Base-by-base conservation (phyloP, 306 rosid genomes). In the Acacia crassicarpa region DNA sequence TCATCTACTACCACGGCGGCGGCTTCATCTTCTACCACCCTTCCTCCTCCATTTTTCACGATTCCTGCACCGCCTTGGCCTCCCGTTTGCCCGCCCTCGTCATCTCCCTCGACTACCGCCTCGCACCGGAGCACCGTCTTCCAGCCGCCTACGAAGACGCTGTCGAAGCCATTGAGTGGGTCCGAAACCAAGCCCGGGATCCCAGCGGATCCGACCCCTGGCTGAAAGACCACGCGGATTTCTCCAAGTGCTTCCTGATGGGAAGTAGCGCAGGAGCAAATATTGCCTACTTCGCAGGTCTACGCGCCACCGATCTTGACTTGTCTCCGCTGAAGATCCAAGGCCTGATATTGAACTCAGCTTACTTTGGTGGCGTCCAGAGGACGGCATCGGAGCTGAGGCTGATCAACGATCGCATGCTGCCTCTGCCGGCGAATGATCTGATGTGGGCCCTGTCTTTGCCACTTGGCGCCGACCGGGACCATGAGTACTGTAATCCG, bases 71-170 rank as follows among this genome's bases (percentile, higher is more conserved):
- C 54, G 4, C 66, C 61, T 5, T 94, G 13, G 83, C 93, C 0
- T 20, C 80, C 7, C 17, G 43, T 1, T 1, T 83, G 77, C 85
- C 56, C 2, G 92, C 91, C 2, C 3, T 89, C 4, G 2, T 94
- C 59, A 40, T 87, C 54, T 91, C 98, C 63, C 79, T 94, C 20
- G 94, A 91, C 63, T 92, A 90, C 84, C 97, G 97, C 76, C 92
- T 92, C 79, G 74, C 92, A 0, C 97, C 98, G 17, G 97, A 94
- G 8, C 89, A 94, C 80, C 97, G 94, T 11, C 98, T 94, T 67
- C 98, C 97, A 0, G 90, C 97, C 0, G 97, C 98, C 5, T 94
- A 91, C 81, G 85, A 91, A 13, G 97, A 94, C 84, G 97, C 97
- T 33, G 41, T 76, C 6, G 90, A 90, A 0, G 88, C 97, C 15